phyloP scores from a whole-genome alignment of 306 rosid genomes.

The Trifolium pratense region DNA sequence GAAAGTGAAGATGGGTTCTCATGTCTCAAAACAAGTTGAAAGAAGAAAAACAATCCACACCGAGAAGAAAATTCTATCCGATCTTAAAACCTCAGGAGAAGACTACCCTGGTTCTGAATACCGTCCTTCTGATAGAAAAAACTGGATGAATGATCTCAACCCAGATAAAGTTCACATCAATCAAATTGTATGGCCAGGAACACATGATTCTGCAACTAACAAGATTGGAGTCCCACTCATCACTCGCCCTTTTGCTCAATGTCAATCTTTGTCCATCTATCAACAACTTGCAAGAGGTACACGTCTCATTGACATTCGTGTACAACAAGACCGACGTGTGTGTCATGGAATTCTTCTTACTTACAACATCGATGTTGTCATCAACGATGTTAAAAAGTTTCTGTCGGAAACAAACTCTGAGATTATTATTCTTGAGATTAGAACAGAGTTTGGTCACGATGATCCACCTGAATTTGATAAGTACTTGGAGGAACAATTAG shows the following conservation, averaged over 20 bases:
- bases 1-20: constrained; percentile 64
- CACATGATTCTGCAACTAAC: constrained; percentile 89
- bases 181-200: constrained; percentile 89
- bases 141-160: constrained; percentile 70
- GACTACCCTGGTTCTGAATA: constrained; percentile 67
- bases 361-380: constrained; percentile 67
- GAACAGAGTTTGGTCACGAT: constrained; percentile 80
- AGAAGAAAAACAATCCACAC: constrained; percentile 55
- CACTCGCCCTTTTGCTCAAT: constrained; percentile 91
- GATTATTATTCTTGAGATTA: constrained; percentile 73
- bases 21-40: constrained; percentile 59
- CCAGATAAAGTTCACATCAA: constrained; percentile 56
- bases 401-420: constrained; percentile 67
- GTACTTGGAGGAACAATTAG: constrained; percentile 67
- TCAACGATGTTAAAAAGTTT: constrained; percentile 62
- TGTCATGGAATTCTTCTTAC: constrained; percentile 85
- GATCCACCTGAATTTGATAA: constrained; percentile 83
- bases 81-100: constrained; percentile 53
- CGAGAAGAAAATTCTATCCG: constrained; percentile 56
- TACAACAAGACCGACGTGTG: constrained; percentile 63
- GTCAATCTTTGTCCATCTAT: constrained; percentile 78
- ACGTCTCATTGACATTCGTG: constrained; percentile 70
- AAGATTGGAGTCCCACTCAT: constrained; percentile 72
- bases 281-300: constrained; percentile 65
- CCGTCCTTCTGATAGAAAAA: constrained; percentile 70